These are phyloP conservation scores for Penicillium soppii DNA, from an alignment of 495 filamentous ascomycete species.

Conservation along the genomic window DNA sequence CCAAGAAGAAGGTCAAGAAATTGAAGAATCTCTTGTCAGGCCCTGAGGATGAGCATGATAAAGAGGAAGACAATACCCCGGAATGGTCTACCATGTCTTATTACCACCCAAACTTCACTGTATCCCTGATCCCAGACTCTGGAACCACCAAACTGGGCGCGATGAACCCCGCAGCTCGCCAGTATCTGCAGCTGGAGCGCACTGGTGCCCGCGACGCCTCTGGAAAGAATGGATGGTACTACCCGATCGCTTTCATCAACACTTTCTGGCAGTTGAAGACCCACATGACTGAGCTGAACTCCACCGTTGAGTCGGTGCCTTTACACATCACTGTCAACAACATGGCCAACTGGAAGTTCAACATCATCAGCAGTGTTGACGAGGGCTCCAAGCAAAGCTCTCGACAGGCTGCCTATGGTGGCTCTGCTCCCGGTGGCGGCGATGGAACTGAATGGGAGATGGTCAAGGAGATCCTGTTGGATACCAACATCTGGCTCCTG, in stretches of 20 bases:
- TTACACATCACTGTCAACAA: constrained; percentile 83
- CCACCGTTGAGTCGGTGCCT: constrained; percentile 81
- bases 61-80: constrained; percentile 56
- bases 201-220: constrained; percentile 72
- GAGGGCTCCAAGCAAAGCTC: constrained; percentile 80
- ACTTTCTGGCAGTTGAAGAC: constrained; percentile 94
- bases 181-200: constrained; percentile 74
- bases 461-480: constrained; percentile 89
- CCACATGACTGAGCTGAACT: constrained; percentile 90
- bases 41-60: constrained; percentile 51
- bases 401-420: constrained; percentile 65
- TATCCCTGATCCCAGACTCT: constrained; percentile 81
- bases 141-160: constrained; percentile 64
- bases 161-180: constrained; percentile 70
- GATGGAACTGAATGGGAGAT: constrained; percentile 89
- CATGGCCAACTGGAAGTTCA: constrained; percentile 88
- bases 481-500: constrained; percentile 91
- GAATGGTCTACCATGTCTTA: constrained; percentile 67
- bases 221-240: constrained; percentile 95
- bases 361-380: constrained; percentile 77
- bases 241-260: constrained; percentile 87
- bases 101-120: constrained; percentile 93
- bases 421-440: constrained; percentile 60
- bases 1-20: constrained; percentile 89
- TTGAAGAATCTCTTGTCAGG: constrained; percentile 81